Conservation (phyloP, 768 basidiomycete species). For the Boletus sp. region DNA sequence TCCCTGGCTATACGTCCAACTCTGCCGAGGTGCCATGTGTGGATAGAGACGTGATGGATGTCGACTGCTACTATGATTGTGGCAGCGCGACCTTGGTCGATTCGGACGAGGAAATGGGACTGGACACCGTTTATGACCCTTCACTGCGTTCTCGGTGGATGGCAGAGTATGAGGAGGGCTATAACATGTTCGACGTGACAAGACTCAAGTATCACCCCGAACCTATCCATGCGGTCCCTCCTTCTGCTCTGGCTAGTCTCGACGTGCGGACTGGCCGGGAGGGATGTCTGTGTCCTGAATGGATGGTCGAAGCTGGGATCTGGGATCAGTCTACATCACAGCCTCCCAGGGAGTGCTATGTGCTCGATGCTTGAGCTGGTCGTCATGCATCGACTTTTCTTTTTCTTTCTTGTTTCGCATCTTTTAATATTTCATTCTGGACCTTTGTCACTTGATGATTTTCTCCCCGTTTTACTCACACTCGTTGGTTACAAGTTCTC, state of each 20-base stretch:
- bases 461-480: not conserved
- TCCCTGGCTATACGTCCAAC: not conserved
- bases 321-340: slow-evolving; percentile 8
- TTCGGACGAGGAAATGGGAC: slow-evolving; percentile 4
- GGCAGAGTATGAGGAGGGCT: slow-evolving; percentile 10
- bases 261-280: not conserved
- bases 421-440: not conserved
- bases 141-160: slow-evolving; percentile 12
- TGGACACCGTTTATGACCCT: slow-evolving; percentile 6
- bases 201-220: not conserved
- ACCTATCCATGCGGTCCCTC: not conserved
- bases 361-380: slow-evolving; percentile 1
- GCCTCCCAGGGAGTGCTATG: not conserved
- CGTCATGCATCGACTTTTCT: not conserved
- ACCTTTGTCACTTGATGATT: not conserved
- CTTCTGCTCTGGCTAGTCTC: not conserved
- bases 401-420: not conserved
- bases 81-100: not conserved
- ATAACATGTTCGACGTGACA: not conserved
- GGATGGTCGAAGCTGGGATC: slow-evolving; percentile 18
- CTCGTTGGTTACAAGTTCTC: not conserved
- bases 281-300: slow-evolving; percentile 24
- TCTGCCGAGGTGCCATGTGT: not conserved
- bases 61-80: not conserved
- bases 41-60: not conserved